Conservation (phyloP, 176 grass and related monocot species). For the Guadua angustifolia region DNA sequence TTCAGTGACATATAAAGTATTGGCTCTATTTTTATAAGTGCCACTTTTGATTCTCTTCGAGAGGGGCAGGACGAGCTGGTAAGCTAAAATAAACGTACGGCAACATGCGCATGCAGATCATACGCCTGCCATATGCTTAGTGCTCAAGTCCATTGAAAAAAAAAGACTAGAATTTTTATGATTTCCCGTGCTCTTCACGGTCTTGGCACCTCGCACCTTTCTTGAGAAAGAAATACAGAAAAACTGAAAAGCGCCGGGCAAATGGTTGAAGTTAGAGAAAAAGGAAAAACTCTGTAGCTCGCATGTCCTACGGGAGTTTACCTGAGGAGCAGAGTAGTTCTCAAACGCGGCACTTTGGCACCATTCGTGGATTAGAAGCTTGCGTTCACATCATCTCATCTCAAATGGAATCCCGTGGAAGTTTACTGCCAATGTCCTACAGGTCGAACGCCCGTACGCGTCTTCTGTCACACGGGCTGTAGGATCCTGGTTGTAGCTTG, state of each 20-base stretch:
- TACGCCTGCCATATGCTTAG: background rate
- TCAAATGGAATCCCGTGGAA: background rate
- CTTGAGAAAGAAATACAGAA: background rate
- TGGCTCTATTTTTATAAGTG: no score
- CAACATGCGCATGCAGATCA: background rate
- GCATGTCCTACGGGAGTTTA: background rate
- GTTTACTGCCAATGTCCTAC: background rate
- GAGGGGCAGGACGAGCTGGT: background rate
- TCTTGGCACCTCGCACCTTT: background rate
- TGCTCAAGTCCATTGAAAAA: background rate
- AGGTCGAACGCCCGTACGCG: background rate
- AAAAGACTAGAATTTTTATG: background rate
- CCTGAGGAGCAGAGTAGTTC: background rate
- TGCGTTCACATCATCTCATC: background rate
- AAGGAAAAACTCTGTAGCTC: background rate
- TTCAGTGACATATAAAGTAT: no score
- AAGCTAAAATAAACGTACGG: background rate
- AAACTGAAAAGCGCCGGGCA: background rate
- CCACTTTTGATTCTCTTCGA: background rate
- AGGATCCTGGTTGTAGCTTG: background rate
- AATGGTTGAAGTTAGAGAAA: background rate
- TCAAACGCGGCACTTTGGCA: background rate
- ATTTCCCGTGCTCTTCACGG: background rate
- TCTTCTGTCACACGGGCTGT: background rate
- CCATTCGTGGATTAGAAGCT: background rate